Base-by-base conservation (phyloP, 305 asterid genomes). In the Caryopteris hybrid region DNA sequence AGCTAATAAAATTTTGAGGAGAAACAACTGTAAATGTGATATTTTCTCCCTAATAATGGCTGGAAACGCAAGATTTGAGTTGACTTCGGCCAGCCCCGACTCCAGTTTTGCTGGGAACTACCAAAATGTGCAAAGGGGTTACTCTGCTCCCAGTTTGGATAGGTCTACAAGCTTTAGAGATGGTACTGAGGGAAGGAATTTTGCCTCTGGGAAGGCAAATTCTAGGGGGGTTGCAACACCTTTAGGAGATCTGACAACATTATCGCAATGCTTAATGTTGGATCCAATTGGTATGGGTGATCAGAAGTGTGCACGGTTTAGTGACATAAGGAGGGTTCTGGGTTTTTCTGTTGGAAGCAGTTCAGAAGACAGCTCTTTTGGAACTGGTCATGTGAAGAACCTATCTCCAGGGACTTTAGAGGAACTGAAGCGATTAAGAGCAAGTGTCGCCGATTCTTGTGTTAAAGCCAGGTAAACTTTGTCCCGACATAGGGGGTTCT, bases 111-210 rank as follows among this genome's bases (percentile, higher is more conserved):
- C 79, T 46, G 92, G 96, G 64, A 88, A 75, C 76, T 86, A 82
- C 77, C 78, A 80, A 56, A 84, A 75, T 76, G 88, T 84, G 77
- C 96, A 80, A 75, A 89, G 95, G 55, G 78, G 79, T 63, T 86
- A 77, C 74, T 74, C 88, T 59, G 83, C 83, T 71, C 78, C 89
- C 68, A 55, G 69, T 36, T 78, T 87, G 83, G 98, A 86, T 64
- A 82, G 91, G 81, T 81, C 92, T 61, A 76, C 88, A 68, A 92
- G 95, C 81, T 89, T 89, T 77, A 83, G 92, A 70, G 96, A 92
- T 71, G 71, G 83, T 65, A 74, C 74, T 17, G 96, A 88, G 57
- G 78, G 74, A 54, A 81, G 92, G 63, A 68, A 71, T 51, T 88
- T 87, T 68, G 80, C 83, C 72, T 80, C 85, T 45, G 95, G 92